Percentiles rank a stretch among this genome's conserved stretches.
phyloP scores from a whole-genome alignment of 1,284 basidiomycete genomes.

The Phylloboletellus chloephorus region DNA sequence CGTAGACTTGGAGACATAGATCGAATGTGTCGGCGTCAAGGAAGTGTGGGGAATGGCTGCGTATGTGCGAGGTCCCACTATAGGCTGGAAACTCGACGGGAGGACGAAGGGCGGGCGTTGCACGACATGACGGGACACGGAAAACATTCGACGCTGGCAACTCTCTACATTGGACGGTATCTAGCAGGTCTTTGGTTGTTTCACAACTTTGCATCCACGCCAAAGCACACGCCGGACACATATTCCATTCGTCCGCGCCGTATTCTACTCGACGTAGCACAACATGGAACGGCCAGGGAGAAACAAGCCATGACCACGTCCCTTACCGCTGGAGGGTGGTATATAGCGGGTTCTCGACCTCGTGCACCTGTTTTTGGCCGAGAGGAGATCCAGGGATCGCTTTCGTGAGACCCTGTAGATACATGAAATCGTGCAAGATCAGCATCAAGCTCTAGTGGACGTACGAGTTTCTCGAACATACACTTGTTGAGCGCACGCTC shows the following conservation, averaged over 20 bases:
- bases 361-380: conserved; percentile 85
- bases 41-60: conserved; percentile 17
- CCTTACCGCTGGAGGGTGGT: conserved; percentile 68
- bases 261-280: conserved; percentile 24
- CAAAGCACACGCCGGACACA: not conserved
- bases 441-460: conserved; percentile 26
- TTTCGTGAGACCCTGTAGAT: conserved; percentile 78
- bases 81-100: too few species aligned
- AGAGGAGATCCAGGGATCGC: conserved; percentile 88
- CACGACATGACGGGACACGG: conserved; percentile 13
- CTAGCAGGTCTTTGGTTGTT: too few species aligned
- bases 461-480: conserved; percentile 92
- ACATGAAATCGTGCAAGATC: conserved; percentile 4
- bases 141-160: conserved; percentile 24
- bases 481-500: conserved; percentile 91
- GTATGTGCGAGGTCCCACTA: conserved; percentile 18
- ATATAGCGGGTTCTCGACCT: conserved; percentile 82
- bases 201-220: not conserved
- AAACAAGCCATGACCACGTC: not conserved
- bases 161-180: too few species aligned
- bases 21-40: conserved; percentile 41
- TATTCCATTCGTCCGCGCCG: conserved; percentile 1
- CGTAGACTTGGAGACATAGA: conserved; percentile 80
- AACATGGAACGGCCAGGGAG: conserved; percentile 3
- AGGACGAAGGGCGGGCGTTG: too few species aligned